Evolutionary conservation across 2,329 filamentous ascomycete genomes (phyloP).

Genomic region (Drechslerella coelobrocha): DNA sequence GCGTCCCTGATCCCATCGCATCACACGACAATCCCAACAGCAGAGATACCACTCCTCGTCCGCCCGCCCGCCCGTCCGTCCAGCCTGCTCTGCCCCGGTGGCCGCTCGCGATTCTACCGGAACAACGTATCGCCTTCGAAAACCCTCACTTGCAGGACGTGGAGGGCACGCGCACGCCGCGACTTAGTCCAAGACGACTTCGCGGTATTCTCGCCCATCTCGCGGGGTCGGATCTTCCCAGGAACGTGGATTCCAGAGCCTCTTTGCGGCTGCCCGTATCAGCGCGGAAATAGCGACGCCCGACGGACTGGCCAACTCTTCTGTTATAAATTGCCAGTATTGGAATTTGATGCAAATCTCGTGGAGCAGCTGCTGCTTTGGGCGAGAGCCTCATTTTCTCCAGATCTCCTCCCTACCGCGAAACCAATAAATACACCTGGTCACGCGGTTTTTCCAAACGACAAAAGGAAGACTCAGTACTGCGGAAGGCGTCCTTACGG

Average conservation of each 20-base stretch:
- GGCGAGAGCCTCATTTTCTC: background rate
- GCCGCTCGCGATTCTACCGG: too few species aligned
- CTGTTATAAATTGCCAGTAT: background rate
- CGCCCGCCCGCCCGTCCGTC: background rate
- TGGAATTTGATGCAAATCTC: background rate
- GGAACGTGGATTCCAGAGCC: background rate
- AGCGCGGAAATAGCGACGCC: background rate
- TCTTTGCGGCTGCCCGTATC: background rate
- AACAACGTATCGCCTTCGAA: too few species aligned
- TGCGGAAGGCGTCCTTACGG: background rate
- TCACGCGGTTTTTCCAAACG: background rate
- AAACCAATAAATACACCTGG: background rate
- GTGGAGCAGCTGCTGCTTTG: background rate
- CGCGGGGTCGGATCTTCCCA: conserved; percentile 1
- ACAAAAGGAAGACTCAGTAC: background rate
- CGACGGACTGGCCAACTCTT: background rate
- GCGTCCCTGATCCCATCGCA: too few species aligned
- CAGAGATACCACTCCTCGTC: background rate
- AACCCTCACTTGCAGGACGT: too few species aligned
- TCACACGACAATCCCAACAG: too few species aligned
- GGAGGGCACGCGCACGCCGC: too few species aligned
- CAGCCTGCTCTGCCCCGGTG: background rate
- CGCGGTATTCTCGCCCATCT: background rate
- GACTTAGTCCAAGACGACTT: too few species aligned
- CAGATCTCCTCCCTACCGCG: background rate